Evolutionary conservation across 164 flowering plant genomes (phyloP).

Genomic region (Umbellularia californica): DNA sequence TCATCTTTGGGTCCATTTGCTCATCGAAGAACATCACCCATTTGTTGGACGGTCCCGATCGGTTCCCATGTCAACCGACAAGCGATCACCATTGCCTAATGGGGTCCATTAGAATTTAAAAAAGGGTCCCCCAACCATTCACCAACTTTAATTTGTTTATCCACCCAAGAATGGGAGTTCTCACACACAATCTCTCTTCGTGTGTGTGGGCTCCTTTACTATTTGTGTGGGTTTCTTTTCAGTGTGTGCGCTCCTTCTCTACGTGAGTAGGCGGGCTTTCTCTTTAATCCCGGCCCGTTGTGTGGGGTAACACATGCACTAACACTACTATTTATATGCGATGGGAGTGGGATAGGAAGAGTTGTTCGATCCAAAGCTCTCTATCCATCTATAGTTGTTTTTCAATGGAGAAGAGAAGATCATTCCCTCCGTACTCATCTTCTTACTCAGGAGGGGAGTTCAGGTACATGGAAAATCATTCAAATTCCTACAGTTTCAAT

Average conservation of each 20-base stretch:
- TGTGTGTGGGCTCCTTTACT: too few species aligned
- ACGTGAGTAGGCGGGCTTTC: too few species aligned
- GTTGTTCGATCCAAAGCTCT: neutral
- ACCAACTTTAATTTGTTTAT: too few species aligned
- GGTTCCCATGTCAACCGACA: neutral
- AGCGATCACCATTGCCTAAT: neutral
- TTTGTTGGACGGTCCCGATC: too few species aligned
- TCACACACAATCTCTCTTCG: too few species aligned
- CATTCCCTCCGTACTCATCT: slow-evolving; percentile 43
- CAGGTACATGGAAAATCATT: slow-evolving; percentile 24
- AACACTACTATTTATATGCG: neutral
- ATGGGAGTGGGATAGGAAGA: neutral
- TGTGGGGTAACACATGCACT: too few species aligned
- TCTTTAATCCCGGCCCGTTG: too few species aligned
- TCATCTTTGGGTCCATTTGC: too few species aligned
- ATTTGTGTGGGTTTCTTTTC: too few species aligned
- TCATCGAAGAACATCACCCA: too few species aligned
- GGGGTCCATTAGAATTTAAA: neutral
- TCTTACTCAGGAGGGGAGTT: slow-evolving; percentile 34
- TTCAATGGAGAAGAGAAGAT: slow-evolving; percentile 59
- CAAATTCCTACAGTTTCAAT: slow-evolving; percentile 55
- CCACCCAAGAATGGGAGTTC: too few species aligned
- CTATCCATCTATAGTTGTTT: neutral
- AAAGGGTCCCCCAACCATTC: neutral
- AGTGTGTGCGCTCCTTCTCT: too few species aligned